Evolutionary conservation across 192 early-diverging fungal species (phyloP), one percentile per base, ranked within the genome.

Genomic region (Endogone sp.): DNA sequence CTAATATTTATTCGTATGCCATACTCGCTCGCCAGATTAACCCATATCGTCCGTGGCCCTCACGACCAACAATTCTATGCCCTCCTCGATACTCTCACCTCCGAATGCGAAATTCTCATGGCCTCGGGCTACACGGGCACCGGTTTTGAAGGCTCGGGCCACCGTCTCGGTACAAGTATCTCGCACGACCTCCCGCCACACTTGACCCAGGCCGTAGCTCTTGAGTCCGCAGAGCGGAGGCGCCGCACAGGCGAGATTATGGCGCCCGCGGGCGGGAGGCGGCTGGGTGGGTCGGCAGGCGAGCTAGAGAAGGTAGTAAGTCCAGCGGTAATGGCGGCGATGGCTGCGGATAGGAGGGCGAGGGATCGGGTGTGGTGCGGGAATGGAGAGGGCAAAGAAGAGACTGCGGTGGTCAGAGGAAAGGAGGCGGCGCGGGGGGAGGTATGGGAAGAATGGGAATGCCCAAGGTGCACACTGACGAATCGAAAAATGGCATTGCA

Each of bases 301-400:
- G 60, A 60, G 4, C 64, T 21, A 37, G 54, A 61, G 63, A 62
- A 71, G 65, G 74, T 68, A n/a, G 49, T 86, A 21, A 75, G 81
- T 44, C 84, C 87, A n/a, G 72, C 67, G 13, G 78, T 90, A 67
- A 63, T 92, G 77, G 88, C 90, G 13, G 87, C 84, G 0, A 62
- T 76, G 69, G 89, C 90, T n/a, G 90, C 90, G 4, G 92, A 93
- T 72, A 68, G 82, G 56, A 68, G 92, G 24, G 69, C 67, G 56
- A 73, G 67, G 65, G 92, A 93, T 76, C 66, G 75, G 3, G 29
- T 88, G 1, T 92, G 90, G 91, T 93, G 92, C 68, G 90, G 89
- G n/a, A 79, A 70, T 69, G 65, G 73, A 26, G 21, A 44, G 56
- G 56, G 3, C 10, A 64, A 71, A 66, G 64, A 61, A 49, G 21